These are phyloP conservation scores for Miscanthus sacchariflorus DNA, from an alignment of 202 grass and related monocot genomes.

Conservation along the genomic window DNA sequence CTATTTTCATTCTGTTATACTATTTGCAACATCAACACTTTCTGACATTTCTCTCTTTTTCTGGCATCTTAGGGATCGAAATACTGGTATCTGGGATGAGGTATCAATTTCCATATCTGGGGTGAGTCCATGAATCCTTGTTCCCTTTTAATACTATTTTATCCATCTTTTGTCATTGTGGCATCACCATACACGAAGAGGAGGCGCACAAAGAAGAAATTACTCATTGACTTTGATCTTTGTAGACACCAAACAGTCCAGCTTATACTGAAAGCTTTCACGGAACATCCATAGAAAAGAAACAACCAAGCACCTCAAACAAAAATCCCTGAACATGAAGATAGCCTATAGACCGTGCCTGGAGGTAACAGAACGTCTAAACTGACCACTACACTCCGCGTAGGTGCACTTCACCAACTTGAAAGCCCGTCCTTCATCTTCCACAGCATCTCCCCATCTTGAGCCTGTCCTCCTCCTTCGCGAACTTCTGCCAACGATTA, in stretches of 20 bases:
- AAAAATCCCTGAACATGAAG: background rate
- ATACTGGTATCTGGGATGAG: conserved; percentile 99
- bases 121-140: conserved; percentile 58
- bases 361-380: background rate
- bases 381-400: background rate
- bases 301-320: background rate
- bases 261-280: background rate
- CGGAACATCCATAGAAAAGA: background rate
- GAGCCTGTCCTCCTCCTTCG: background rate
- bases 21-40: conserved; percentile 13
- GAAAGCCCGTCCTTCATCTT: background rate
- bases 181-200: conserved; percentile 15
- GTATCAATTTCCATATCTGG: conserved; percentile 82
- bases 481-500: background rate
- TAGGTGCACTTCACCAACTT: background rate
- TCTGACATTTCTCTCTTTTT: background rate
- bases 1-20: background rate
- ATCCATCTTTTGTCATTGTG: background rate
- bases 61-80: conserved; percentile 74
- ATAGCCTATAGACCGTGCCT: background rate
- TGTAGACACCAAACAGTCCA: background rate
- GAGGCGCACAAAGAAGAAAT: conserved; percentile 20
- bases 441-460: background rate
- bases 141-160: conserved; percentile 9
- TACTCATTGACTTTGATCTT: conserved; percentile 5